Base-by-base conservation (phyloP, 306 rosid species). In the Acacia crassicarpa region DNA sequence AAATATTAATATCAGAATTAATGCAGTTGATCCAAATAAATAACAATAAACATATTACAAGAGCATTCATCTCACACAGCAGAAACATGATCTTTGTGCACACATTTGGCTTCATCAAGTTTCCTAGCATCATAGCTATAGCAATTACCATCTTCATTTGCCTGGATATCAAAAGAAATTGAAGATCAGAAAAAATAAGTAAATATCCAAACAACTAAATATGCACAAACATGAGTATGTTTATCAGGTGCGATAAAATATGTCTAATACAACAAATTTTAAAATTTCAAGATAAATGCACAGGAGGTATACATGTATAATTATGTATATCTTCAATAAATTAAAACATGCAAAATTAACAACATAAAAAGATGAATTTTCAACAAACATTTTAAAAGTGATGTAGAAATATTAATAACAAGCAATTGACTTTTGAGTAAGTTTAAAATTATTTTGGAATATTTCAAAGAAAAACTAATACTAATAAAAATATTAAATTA, bases 1-100 rank as follows among this genome's bases (percentile, higher is more conserved):
- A 8, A 56, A 56, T 56, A 9, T 5, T 9, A 49, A 67, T 48
- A 65, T 5, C 27, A 76, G 25, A 84, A 72, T 78, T 72, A 48
- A 51, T 27, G 32, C 25, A 49, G 27, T 23, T 22, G 9, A 10
- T 75, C 78, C 15, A 54, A 45, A 56, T 46, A 67, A 2, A 19
- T 17, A 53, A 43, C 20, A 8, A 33, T 14, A 74, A 27, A 67
- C 54, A 76, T 4, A 48, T 63, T 84, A 51, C 38, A 7, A 67
- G 78, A 73, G 25, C 77, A 77, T 46, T 40, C 73, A 79, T 84
- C 92, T 82, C 88, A 95, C 99, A 95, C 98, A 16, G 99, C 97
- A 85, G 94, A 91, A 81, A 92, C 98, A 82, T 95, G 99, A 86
- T 93, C 99, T 80, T 70, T 88, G 83, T 95, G 98, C 54, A 95